These are phyloP conservation scores for Chernovozyma sophiae-reginae DNA, from an alignment of 1,139 yeast species.

Conservation along the genomic window DNA sequence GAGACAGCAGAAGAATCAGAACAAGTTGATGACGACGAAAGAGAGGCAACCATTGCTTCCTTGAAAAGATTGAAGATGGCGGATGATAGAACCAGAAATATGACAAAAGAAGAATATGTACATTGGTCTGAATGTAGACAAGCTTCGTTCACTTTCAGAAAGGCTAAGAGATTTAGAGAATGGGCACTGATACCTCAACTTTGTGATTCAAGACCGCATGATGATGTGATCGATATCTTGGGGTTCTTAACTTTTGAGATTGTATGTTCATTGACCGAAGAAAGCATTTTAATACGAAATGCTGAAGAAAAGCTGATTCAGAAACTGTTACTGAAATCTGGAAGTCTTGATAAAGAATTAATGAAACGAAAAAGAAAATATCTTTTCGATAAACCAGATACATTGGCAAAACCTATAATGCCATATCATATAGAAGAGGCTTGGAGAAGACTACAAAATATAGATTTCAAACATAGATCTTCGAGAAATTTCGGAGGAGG, in stretches of 20 bases:
- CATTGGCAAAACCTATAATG: slow-evolving; percentile 74
- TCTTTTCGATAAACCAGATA: slow-evolving; percentile 88
- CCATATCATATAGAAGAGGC: slow-evolving; percentile 90
- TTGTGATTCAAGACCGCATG: slow-evolving; percentile 89
- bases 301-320: slow-evolving; percentile 52
- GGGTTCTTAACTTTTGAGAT: slow-evolving; percentile 96
- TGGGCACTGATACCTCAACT: slow-evolving; percentile 89
- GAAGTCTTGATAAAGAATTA: slow-evolving; percentile 19
- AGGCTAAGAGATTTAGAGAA: slow-evolving; percentile 87
- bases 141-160: slow-evolving; percentile 92
- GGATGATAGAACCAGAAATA: slow-evolving; percentile 85
- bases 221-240: slow-evolving; percentile 91
- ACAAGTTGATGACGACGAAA: slow-evolving; percentile 81
- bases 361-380: slow-evolving; percentile 48
- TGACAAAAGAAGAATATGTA: slow-evolving; percentile 96
- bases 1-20: slow-evolving; percentile 78
- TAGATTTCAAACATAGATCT: slow-evolving; percentile 60
- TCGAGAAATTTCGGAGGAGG: slow-evolving; percentile 79
- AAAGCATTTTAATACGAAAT: slow-evolving; percentile 76
- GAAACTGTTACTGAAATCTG: slow-evolving; percentile 20
- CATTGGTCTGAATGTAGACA: slow-evolving; percentile 99
- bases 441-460: slow-evolving; percentile 74
- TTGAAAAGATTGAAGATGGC: slow-evolving; percentile 85
- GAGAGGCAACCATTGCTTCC: slow-evolving; percentile 87
- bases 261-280: slow-evolving; percentile 91